Percentiles rank a stretch among this genome's conserved stretches.
Evolutionary conservation across 2,329 filamentous ascomycete species (phyloP).

Genomic region (Aspergillus sp.): DNA sequence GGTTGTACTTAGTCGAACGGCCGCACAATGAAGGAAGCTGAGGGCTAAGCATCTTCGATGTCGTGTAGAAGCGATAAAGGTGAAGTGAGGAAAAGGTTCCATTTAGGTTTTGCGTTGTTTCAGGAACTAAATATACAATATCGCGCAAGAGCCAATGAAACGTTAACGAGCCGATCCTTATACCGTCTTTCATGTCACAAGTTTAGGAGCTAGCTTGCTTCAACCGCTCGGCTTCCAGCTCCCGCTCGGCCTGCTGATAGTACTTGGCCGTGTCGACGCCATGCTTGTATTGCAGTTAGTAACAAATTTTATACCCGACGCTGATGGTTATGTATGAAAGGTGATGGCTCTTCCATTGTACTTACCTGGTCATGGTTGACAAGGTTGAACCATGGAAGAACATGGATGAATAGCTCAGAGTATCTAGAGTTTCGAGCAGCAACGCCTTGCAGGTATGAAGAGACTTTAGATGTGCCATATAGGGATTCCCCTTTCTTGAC

Average conservation of each 20-base stretch:
- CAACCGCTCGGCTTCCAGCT: slow-evolving; percentile 76
- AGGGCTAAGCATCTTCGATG: neutral
- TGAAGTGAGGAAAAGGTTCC: neutral
- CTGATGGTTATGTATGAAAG: neutral
- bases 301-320: slow-evolving; percentile 2
- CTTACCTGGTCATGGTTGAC: slow-evolving; percentile 81
- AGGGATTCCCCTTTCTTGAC: slow-evolving; percentile 89
- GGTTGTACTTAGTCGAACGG: neutral
- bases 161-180: slow-evolving; percentile 17
- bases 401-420: slow-evolving; percentile 77
- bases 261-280: slow-evolving; percentile 98
- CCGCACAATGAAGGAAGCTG: neutral
- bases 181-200: slow-evolving; percentile 11
- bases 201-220: slow-evolving; percentile 28
- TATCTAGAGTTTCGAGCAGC: slow-evolving; percentile 92
- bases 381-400: slow-evolving; percentile 96
- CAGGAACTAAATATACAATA: slow-evolving; percentile 29
- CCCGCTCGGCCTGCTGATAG: slow-evolving; percentile 90
- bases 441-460: slow-evolving; percentile 90
- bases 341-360: slow-evolving; percentile 3
- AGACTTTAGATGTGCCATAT: slow-evolving; percentile 78
- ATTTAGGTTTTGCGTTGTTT: slow-evolving; percentile 7
- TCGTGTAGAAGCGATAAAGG: neutral
- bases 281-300: slow-evolving; percentile 58
- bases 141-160: slow-evolving; percentile 10